Percentiles rank a stretch among this genome's conserved stretches.
phyloP scores from a whole-genome alignment of 2,329 filamentous ascomycete species.

The Xylaria sp. region DNA sequence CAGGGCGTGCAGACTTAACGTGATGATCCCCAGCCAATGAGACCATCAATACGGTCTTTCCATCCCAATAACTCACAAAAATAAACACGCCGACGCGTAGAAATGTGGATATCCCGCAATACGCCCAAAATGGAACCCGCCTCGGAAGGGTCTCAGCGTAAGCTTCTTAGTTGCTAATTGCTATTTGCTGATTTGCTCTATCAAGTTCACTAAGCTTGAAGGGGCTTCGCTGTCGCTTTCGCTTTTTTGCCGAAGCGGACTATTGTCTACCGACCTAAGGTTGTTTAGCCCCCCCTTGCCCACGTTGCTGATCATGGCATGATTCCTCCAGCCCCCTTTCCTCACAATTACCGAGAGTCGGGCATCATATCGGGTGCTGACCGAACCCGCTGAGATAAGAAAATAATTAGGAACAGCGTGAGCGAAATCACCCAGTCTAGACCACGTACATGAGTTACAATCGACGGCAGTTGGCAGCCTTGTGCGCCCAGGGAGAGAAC shows the following conservation, averaged over 20 bases:
- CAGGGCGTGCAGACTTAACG: too few relatives aligned
- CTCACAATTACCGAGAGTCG: conserved; percentile 16
- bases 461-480: conserved; percentile 25
- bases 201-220: neutral
- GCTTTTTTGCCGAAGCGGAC: neutral
- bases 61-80: too few relatives aligned
- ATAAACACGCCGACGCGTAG: neutral
- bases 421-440: conserved; percentile 22
- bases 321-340: conserved; percentile 16
- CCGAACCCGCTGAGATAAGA: conserved; percentile 20
- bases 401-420: conserved; percentile 17
- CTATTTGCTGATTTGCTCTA: neutral
- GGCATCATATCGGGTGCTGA: conserved; percentile 22
- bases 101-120: neutral
- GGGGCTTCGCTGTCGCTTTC: neutral
- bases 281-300: conserved; percentile 6
- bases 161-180: neutral
- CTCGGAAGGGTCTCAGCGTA: neutral
- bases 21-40: too few relatives aligned
- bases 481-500: conserved; percentile 21
- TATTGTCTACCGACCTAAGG: neutral
- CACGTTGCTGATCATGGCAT: conserved; percentile 22
- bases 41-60: neutral
- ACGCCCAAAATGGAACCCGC: neutral
- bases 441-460: conserved; percentile 27